Evolutionary conservation across 352 stramenopile genomes (phyloP).

Genomic region (Phytophthora tentaculata): DNA sequence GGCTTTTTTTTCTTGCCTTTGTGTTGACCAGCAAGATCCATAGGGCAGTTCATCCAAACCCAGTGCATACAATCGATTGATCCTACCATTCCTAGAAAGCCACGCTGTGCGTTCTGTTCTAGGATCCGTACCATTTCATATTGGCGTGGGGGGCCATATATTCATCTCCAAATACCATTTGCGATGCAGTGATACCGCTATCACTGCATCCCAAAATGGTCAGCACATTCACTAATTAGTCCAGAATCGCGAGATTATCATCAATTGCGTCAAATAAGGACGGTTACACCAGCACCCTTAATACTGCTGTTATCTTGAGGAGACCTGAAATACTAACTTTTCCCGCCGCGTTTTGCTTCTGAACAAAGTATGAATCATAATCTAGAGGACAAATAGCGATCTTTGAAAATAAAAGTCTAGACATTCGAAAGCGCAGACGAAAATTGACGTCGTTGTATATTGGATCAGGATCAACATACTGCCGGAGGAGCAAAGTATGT

Average conservation of each 20-base stretch:
- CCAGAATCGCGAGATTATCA: background rate
- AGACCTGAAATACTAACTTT: background rate
- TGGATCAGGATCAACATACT: background rate
- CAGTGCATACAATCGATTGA: slow-evolving; percentile 15
- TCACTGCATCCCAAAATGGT: background rate
- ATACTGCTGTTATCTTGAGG: background rate
- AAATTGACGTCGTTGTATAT: background rate
- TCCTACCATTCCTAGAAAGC: slow-evolving; percentile 7
- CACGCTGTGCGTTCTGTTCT: too few relatives aligned
- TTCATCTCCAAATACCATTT: background rate
- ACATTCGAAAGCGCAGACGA: background rate
- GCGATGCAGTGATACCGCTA: too few relatives aligned
- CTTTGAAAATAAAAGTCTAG: background rate
- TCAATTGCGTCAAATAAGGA: background rate
- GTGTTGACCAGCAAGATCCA: background rate
- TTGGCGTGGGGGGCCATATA: background rate
- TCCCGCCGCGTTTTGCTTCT: too few relatives aligned
- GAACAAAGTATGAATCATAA: background rate
- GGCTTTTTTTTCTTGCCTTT: slow-evolving; percentile 24
- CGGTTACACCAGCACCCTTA: background rate
- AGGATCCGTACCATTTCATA: background rate
- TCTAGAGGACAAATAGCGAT: too few relatives aligned
- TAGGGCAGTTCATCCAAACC: slow-evolving; percentile 6
- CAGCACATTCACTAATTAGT: background rate
- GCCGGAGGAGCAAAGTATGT: background rate